Evolutionary conservation across 2,329 filamentous ascomycete genomes (phyloP).

Genomic region (Colletotrichum limetticola): DNA sequence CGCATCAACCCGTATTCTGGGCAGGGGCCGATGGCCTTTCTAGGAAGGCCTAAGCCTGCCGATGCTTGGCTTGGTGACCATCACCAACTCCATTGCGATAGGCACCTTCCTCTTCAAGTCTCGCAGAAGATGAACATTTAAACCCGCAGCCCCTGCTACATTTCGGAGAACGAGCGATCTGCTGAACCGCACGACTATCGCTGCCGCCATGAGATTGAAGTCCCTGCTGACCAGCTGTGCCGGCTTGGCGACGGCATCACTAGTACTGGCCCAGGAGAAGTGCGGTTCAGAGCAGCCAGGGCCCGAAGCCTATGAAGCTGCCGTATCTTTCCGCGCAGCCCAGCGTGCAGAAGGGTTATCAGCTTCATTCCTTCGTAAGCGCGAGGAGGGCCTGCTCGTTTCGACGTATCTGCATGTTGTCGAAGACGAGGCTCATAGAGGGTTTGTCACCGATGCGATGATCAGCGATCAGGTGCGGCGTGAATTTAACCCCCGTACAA

Average conservation of each 20-base stretch:
- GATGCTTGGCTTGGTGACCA: neutral
- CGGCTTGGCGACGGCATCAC: neutral
- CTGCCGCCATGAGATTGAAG: neutral
- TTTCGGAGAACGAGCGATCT: neutral
- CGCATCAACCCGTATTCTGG: neutral
- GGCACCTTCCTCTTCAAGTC: constrained; percentile 23
- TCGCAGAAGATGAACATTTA: neutral
- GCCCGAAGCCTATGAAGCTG: constrained; percentile 4
- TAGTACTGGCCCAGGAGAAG: neutral
- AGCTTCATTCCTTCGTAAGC: neutral
- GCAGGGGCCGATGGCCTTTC: neutral
- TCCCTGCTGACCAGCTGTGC: neutral
- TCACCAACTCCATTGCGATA: constrained; percentile 8
- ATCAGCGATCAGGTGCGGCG: constrained; percentile 13
- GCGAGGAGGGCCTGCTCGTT: constrained; percentile 11
- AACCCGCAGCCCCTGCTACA: neutral
- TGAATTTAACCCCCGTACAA: too few species aligned
- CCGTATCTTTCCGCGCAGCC: neutral
- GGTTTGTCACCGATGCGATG: constrained; percentile 22
- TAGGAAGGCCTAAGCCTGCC: neutral
- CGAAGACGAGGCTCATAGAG: constrained; percentile 13
- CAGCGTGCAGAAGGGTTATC: constrained; percentile 5
- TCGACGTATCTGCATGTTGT: constrained; percentile 27
- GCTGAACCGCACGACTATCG: too few species aligned
- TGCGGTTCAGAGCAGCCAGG: neutral